These are phyloP conservation scores for Xenoacremonium recifei DNA, from an alignment of 2,329 filamentous ascomycete species.

Conservation along the genomic window DNA sequence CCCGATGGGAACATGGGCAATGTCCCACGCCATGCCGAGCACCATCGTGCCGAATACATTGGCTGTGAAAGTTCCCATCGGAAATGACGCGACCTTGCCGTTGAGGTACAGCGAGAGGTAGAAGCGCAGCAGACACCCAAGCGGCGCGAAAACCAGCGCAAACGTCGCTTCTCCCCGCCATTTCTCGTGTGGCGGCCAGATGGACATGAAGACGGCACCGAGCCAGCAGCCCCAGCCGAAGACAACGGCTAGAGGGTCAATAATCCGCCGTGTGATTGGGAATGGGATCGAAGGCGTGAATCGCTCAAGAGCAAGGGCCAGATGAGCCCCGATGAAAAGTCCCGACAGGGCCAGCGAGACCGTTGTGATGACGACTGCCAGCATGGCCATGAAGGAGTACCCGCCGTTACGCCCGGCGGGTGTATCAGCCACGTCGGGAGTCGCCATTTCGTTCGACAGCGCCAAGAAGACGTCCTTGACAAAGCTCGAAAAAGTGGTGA, in stretches of 20 bases:
- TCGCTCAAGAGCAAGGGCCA: constrained; percentile 62
- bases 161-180: constrained; percentile 80
- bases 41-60: constrained; percentile 77
- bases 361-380: constrained; percentile 73
- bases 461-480: constrained; percentile 78
- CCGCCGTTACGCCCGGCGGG: constrained; percentile 61
- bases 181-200: constrained; percentile 67
- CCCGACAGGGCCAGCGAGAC: constrained; percentile 68
- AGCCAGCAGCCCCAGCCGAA: constrained; percentile 76
- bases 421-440: constrained; percentile 33
- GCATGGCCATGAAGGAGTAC: constrained; percentile 78
- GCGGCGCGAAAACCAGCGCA: constrained; percentile 76
- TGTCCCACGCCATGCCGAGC: constrained; percentile 73
- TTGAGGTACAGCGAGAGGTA: constrained; percentile 74
- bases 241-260: constrained; percentile 64
- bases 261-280: constrained; percentile 50
- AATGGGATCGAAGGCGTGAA: constrained; percentile 61
- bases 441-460: constrained; percentile 67
- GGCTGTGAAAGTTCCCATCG: constrained; percentile 79
- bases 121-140: constrained; percentile 75
- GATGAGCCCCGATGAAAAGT: constrained; percentile 70
- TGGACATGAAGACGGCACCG: constrained; percentile 68
- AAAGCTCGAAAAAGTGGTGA: constrained; percentile 88
- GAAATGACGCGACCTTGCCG: constrained; percentile 63
- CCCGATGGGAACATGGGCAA: constrained; percentile 65